A percentile compares a stretch with the other conserved stretches of the same genome.
These are phyloP conservation scores for Tremella mesenterica DNA, from an alignment of 768 basidiomycete genomes.

Conservation along the genomic window DNA sequence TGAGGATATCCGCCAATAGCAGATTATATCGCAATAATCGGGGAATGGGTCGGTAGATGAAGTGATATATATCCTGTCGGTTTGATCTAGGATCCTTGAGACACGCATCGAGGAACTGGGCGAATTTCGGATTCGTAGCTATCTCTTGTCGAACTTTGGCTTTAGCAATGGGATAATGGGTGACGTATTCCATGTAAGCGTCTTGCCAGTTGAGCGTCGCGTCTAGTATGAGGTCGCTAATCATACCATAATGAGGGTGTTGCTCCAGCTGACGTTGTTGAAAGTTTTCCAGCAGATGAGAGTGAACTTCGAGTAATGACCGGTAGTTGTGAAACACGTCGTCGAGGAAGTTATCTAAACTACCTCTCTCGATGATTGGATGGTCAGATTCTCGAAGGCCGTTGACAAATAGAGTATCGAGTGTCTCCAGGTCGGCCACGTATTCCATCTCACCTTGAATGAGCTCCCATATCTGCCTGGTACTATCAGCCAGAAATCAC, in stretches of 20 bases:
- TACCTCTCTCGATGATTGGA: conserved; percentile 55
- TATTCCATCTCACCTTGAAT: conserved; percentile 95
- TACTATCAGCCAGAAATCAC: neutral
- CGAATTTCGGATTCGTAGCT: conserved; percentile 31
- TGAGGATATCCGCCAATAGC: conserved; percentile 67
- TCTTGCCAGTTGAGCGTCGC: conserved; percentile 45
- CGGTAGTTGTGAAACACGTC: conserved; percentile 83
- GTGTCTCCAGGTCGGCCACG: conserved; percentile 80
- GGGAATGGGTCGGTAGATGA: conserved; percentile 85
- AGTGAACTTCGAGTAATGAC: conserved; percentile 49
- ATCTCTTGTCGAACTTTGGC: conserved; percentile 43
- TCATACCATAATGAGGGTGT: conserved; percentile 42
- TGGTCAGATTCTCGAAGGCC: conserved; percentile 36
- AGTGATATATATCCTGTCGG: conserved; percentile 82
- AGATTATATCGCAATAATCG: conserved; percentile 81
- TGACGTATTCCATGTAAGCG: conserved; percentile 44
- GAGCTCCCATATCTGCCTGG: conserved; percentile 84
- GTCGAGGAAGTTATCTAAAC: conserved; percentile 74
- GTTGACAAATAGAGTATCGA: conserved; percentile 69
- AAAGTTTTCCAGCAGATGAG: conserved; percentile 35
- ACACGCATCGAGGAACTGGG: conserved; percentile 43
- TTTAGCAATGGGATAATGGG: conserved; percentile 45
- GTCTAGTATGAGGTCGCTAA: conserved; percentile 44
- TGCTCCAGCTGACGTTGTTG: conserved; percentile 43
- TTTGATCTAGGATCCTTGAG: conserved; percentile 65